Base-by-base conservation (phyloP, 2,329 filamentous ascomycete genomes). In the Fusarium cicatricum region DNA sequence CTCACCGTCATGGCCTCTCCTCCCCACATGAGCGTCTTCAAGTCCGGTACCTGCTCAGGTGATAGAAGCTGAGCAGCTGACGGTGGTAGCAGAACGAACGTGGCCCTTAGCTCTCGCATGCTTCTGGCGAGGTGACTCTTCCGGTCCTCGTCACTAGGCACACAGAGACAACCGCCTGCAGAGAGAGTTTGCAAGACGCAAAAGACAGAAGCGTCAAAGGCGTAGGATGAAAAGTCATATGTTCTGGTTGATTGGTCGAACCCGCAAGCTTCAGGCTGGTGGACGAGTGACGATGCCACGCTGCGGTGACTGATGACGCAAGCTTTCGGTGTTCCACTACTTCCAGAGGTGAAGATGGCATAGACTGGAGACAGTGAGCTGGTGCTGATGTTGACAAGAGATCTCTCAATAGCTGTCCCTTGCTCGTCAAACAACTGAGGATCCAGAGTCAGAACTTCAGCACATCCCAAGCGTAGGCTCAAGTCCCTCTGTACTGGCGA, bases 341-440 rank as follows among this genome's bases (percentile, higher is more conserved):
- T 84, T n/a, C 83, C 83, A 2, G 82, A 84, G 5, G 83, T 85
- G 66, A 84, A 85, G 58, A 83, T 78, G 56, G 81, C 78, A 37
- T 73, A 71, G 1, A 37, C 21, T 0, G 34, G 12, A 2, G 40
- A 51, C 0, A 32, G 28, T 5, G 48, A 11, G 11, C n/a, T n/a
- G 10, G 17, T 23, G 11, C 12, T 14, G 3, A 21, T 15, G 2
- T 17, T 29, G 5, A 28, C 32, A 23, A 5, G 34, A 29, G 7
- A 11, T 9, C 16, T n/a, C 29, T 31, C 4, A 11, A 9, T 31
- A 5, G 29, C 11, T 3, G 15, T 11, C 1, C n/a, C 40, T 0
- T 8, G 21, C 6, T 28, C 16, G 15, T 11, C 26, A n/a, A 45
- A 14, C 3, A 44, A 9, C n/a, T 33, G 33, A 2, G 15, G 12